phyloP scores from a whole-genome alignment of 805 yeast species.

The Myxozyma geophila region DNA sequence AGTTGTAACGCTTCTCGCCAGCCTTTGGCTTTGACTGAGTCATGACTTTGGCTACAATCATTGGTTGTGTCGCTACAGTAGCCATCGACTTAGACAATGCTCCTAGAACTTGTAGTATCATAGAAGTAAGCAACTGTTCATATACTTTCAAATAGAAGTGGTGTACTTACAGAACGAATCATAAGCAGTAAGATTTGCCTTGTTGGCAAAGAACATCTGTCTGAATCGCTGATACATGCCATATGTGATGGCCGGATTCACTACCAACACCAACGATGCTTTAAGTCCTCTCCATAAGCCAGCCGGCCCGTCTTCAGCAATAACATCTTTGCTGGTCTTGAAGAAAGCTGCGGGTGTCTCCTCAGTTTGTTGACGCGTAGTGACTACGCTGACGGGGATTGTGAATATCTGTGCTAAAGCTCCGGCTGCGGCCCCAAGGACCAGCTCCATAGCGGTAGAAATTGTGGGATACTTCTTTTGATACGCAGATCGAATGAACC shows the following conservation, averaged over 20 bases:
- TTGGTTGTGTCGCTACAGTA: slow-evolving; percentile 79
- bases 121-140: slow-evolving; percentile 47
- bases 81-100: slow-evolving; percentile 82
- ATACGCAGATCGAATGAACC: slow-evolving; percentile 65
- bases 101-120: slow-evolving; percentile 75
- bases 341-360: slow-evolving; percentile 42
- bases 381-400: slow-evolving; percentile 76
- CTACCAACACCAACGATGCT: slow-evolving; percentile 75
- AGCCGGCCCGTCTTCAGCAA: slow-evolving; percentile 63
- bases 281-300: slow-evolving; percentile 86
- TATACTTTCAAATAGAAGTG: not conserved
- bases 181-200: slow-evolving; percentile 24
- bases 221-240: slow-evolving; percentile 76
- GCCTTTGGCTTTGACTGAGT: slow-evolving; percentile 58
- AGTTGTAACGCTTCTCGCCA: slow-evolving; percentile 51
- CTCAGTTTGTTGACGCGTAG: slow-evolving; percentile 59
- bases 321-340: slow-evolving; percentile 55
- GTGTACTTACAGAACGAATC: slow-evolving; percentile 33
- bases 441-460: slow-evolving; percentile 68
- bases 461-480: slow-evolving; percentile 49
- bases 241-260: slow-evolving; percentile 86
- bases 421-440: slow-evolving; percentile 80
- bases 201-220: slow-evolving; percentile 35
- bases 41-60: slow-evolving; percentile 82
- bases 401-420: slow-evolving; percentile 80